Evolutionary conservation across 2,329 filamentous ascomycete genomes (phyloP).

Genomic region (Colletotrichum sp.): DNA sequence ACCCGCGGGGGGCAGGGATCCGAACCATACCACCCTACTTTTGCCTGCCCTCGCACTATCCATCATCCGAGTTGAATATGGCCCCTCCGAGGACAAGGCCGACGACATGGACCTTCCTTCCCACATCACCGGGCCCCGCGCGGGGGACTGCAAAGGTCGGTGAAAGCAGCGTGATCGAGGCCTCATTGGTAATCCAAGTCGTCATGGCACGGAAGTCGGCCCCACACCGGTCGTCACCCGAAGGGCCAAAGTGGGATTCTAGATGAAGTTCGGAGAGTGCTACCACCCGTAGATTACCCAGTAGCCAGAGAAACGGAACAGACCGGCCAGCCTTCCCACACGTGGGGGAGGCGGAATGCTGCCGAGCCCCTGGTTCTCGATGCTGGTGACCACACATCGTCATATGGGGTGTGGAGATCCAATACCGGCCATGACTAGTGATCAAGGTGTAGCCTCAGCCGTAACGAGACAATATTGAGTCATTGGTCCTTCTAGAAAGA

Average conservation of each 20-base stretch:
- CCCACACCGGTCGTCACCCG: neutral
- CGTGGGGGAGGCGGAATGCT: conserved; percentile 1
- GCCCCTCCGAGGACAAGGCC: neutral
- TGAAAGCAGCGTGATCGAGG: neutral
- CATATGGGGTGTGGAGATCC: neutral
- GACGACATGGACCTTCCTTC: neutral
- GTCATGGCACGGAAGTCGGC: conserved; percentile 7
- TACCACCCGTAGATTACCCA: neutral
- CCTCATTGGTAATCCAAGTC: neutral
- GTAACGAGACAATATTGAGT: neutral
- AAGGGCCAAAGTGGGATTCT: neutral
- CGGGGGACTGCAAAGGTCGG: neutral
- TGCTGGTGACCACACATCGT: neutral
- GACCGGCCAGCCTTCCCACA: neutral
- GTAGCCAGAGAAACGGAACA: neutral
- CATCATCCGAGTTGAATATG: neutral
- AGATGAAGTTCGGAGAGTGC: neutral
- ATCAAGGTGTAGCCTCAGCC: neutral
- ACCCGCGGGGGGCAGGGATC: neutral
- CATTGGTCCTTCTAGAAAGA: neutral
- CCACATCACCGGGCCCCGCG: neutral
- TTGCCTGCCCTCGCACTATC: neutral
- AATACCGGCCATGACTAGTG: conserved; percentile 8
- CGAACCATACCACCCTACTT: neutral
- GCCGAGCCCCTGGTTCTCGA: neutral